Evolutionary conservation across 768 basidiomycete species (phyloP), one percentile per base, ranked within the genome.

Genomic region (Solioccasus polychromus): DNA sequence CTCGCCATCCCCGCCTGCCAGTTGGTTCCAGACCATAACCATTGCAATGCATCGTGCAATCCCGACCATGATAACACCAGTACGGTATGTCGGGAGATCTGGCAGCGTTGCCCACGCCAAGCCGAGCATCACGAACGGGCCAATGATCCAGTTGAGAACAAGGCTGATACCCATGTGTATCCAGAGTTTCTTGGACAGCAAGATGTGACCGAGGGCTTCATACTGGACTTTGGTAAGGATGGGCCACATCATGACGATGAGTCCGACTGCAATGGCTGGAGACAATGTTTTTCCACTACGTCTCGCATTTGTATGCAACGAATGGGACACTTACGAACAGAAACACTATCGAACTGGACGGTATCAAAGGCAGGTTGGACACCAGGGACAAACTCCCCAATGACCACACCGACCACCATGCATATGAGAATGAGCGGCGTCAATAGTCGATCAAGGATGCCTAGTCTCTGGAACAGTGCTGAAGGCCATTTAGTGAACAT

Each of bases 181-280:
- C 83, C 84, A 89, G 8, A 91, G 64, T 2, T 58, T 53, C 18
- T 60, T 63, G 1, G 80, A 74, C 2, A 66, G 60, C 51, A 90
- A 76, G 23, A 88, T 62, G 9, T 59, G 47, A 0, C 82, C 82
- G 1, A 92, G 73, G 2, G 68, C 60, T 61, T 92, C 90, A 61
- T 88, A 92, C 58, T 84, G 83, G 9, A 90, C 83, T 66, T 82
- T 83, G 35, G 82, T 80, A 42, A 85, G 75, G 29, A 83, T 76
- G 2, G 88, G 90, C 85, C 87, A 90, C 85, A 92, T 92, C 80
- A 92, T 92, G 41, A 91, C 69, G 15, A 92, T 77, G 29, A 92
- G 77, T 1, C 89, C 91, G 32, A 91, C 71, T 14, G 83, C 83
- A 36, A 92, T 88, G 2, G 88, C 89, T 92, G 50, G 29, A 38